phyloP scores from a whole-genome alignment of 1,139 yeast species.

The Kluyveromyces sp. region DNA sequence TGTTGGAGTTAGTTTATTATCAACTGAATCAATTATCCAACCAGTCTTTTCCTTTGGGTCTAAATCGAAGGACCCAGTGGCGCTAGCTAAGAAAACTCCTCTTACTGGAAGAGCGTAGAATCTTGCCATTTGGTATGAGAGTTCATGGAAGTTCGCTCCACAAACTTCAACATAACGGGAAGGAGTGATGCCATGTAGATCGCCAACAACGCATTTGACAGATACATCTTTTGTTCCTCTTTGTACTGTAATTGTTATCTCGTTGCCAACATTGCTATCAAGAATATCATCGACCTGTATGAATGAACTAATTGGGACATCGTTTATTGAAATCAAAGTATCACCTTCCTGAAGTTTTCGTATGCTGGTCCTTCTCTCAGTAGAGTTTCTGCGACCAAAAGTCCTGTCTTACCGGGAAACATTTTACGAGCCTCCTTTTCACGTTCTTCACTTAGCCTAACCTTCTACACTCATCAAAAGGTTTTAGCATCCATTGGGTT shows the following conservation, averaged over 20 bases:
- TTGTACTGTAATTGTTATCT: slow-evolving; percentile 54
- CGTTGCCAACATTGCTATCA: slow-evolving; percentile 60
- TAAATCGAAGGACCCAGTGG: slow-evolving; percentile 69
- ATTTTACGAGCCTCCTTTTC: slow-evolving; percentile 60
- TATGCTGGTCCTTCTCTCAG: slow-evolving; percentile 87
- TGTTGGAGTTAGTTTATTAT: slow-evolving; percentile 65
- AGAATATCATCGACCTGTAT: slow-evolving; percentile 78
- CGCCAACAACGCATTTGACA: slow-evolving; percentile 53
- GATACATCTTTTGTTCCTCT: slow-evolving; percentile 61
- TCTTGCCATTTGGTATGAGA: slow-evolving; percentile 85
- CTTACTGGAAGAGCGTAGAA: slow-evolving; percentile 73
- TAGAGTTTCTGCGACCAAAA: slow-evolving; percentile 76
- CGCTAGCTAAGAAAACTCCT: slow-evolving; percentile 76
- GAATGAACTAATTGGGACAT: slow-evolving; percentile 56
- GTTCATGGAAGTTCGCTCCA: slow-evolving; percentile 79
- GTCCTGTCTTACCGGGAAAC: slow-evolving; percentile 73
- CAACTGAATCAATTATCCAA: slow-evolving; percentile 73
- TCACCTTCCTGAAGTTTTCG: slow-evolving; percentile 74
- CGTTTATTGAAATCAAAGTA: slow-evolving; percentile 67
- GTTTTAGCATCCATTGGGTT: slow-evolving; percentile 80
- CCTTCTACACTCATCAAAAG: slow-evolving; percentile 86
- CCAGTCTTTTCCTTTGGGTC: slow-evolving; percentile 53
- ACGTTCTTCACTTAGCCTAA: slow-evolving; percentile 73
- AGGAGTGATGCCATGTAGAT: slow-evolving; percentile 78
- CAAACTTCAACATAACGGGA: slow-evolving; percentile 71